A percentile compares a stretch with the other conserved stretches of the same genome.
These are phyloP conservation scores for Sugiyamaella marilandica DNA, from an alignment of 805 yeast genomes.

Conservation along the genomic window DNA sequence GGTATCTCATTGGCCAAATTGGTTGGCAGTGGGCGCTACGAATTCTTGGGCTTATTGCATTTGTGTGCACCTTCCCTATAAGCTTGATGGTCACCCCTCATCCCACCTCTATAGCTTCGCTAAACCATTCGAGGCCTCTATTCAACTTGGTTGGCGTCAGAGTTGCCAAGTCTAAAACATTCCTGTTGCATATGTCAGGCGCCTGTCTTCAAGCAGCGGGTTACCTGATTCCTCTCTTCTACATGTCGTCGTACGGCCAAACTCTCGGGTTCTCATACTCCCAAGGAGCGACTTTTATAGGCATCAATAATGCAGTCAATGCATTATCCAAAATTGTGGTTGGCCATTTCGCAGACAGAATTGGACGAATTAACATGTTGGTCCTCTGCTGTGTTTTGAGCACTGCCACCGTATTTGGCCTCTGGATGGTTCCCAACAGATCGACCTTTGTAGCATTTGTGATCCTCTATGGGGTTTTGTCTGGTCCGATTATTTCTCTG, in stretches of 20 bases:
- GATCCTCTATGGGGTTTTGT: constrained; percentile 18
- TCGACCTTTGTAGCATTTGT: constrained; percentile 19
- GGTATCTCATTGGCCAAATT: constrained; percentile 10
- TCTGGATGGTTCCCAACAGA: constrained; percentile 27
- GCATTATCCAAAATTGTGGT: constrained; percentile 41
- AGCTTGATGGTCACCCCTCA: constrained; percentile 15
- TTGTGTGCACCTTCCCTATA: constrained; percentile 10
- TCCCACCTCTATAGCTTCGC: constrained; percentile 3
- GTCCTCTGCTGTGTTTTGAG: constrained; percentile 41
- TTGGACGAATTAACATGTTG: constrained; percentile 56
- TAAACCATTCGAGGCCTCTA: background rate
- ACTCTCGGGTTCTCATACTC: constrained; percentile 19
- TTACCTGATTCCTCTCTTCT: constrained; percentile 19
- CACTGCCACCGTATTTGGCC: constrained; percentile 42
- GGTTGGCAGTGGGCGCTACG: constrained; percentile 22
- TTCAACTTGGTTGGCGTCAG: constrained; percentile 7
- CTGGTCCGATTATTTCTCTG: constrained; percentile 21
- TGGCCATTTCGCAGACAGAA: constrained; percentile 47
- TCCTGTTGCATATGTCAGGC: constrained; percentile 16
- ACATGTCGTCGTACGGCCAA: constrained; percentile 20
- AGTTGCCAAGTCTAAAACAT: constrained; percentile 13
- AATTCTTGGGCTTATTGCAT: constrained; percentile 15
- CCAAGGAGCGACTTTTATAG: constrained; percentile 21
- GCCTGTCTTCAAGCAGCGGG: constrained; percentile 19
- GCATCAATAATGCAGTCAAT: constrained; percentile 21